Evolutionary conservation across 805 yeast species (phyloP).

Genomic region (Zygotorulaspora florentina): DNA sequence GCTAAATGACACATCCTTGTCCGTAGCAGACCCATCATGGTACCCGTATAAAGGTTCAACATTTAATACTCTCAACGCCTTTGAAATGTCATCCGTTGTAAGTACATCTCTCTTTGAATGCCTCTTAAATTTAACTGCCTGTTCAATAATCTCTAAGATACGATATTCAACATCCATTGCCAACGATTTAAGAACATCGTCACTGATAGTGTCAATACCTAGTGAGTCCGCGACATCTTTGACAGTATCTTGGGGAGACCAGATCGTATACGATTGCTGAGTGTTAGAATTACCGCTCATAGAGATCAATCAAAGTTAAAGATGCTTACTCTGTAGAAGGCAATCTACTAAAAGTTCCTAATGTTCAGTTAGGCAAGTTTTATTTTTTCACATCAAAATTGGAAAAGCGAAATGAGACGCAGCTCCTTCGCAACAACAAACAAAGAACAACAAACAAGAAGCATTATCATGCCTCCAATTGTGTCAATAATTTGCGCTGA

Average conservation of each 20-base stretch:
- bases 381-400: not conserved
- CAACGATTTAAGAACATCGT: constrained; percentile 87
- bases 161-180: constrained; percentile 99
- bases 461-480: too few relatives aligned
- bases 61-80: constrained; percentile 79
- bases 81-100: constrained; percentile 74
- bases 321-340: too few relatives aligned
- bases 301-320: not conserved
- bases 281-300: constrained; percentile 7
- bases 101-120: constrained; percentile 83
- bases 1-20: constrained; percentile 66
- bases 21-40: constrained; percentile 43
- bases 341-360: too few relatives aligned
- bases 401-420: not conserved
- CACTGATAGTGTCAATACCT: constrained; percentile 73
- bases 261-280: constrained; percentile 71
- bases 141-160: constrained; percentile 90
- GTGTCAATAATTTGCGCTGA: not conserved
- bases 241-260: constrained; percentile 98
- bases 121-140: constrained; percentile 93
- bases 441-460: not conserved
- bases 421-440: not conserved
- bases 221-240: constrained; percentile 91
- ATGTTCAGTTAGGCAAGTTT: not conserved
- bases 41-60: constrained; percentile 94